Percentiles rank a stretch among this genome's conserved stretches.
Conservation (phyloP, 2,329 filamentous ascomycete species). For the Fusarium tuaranense region DNA sequence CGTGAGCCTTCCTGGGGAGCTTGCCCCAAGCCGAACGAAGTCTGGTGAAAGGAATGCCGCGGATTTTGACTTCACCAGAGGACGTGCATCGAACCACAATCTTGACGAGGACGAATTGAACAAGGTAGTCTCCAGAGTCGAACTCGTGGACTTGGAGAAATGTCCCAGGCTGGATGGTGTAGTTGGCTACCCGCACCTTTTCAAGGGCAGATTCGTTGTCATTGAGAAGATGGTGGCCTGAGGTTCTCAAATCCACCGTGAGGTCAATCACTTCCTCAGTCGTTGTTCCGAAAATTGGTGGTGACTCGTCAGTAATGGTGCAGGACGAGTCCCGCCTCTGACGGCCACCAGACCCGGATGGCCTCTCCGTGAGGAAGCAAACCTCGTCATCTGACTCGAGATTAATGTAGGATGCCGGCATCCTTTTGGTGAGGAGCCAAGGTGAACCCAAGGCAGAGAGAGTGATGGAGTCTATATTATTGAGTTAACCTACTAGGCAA, state of each 20-base stretch:
- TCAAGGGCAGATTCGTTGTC: conserved; percentile 41
- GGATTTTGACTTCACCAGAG: conserved; percentile 43
- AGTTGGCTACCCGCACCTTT: conserved; percentile 13
- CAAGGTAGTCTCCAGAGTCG: conserved; percentile 35
- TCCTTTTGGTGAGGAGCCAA: not conserved
- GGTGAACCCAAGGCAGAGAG: conserved; percentile 3
- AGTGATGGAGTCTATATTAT: conserved; percentile 5
- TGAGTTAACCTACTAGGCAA: conserved; percentile 2
- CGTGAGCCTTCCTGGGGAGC: conserved; percentile 55
- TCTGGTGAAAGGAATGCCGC: conserved; percentile 54
- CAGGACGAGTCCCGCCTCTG: conserved; percentile 32
- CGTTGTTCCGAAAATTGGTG: not conserved
- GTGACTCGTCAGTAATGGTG: conserved; percentile 37
- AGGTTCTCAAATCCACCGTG: conserved; percentile 40
- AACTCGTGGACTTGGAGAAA: conserved; percentile 46
- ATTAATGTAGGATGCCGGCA: conserved; percentile 17
- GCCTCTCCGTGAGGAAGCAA: conserved; percentile 30
- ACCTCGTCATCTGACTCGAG: conserved; percentile 22
- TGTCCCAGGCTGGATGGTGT: conserved; percentile 36
- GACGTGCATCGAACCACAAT: conserved; percentile 50
- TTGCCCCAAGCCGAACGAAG: conserved; percentile 50
- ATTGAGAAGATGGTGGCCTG: conserved; percentile 20
- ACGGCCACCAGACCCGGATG: not conserved
- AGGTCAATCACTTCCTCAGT: conserved; percentile 50
- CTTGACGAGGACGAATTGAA: conserved; percentile 57